Conservation (phyloP, 192 early-diverging fungal genomes). For the Podila epicladia region DNA sequence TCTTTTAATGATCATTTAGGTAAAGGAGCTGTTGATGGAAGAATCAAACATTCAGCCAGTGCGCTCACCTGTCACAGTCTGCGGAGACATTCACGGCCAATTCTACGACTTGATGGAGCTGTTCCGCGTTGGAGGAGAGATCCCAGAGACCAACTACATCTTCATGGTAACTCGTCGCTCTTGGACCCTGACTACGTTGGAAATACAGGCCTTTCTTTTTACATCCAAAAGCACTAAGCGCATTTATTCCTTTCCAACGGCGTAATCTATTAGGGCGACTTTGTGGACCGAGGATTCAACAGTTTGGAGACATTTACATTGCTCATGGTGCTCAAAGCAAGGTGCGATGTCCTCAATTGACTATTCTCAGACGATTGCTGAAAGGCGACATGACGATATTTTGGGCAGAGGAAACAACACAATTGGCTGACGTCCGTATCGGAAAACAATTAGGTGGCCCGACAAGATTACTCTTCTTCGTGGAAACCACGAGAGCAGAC, state of each 20-base stretch:
- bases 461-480: conserved; percentile 95
- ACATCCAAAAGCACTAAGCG: no score
- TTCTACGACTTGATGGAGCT: conserved; percentile 97
- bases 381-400: no score
- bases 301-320: conserved; percentile 96
- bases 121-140: conserved; percentile 95
- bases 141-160: conserved; percentile 94
- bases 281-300: conserved; percentile 98
- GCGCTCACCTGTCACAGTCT: conserved; percentile 94
- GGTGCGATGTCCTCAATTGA: conserved; percentile 49
- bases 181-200: neutral
- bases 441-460: conserved; percentile 75
- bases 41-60: conserved; percentile 99
- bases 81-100: conserved; percentile 99
- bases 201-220: neutral
- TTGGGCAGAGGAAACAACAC: no score
- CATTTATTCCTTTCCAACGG: no score
- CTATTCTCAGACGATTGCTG: no score
- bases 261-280: conserved; percentile 80
- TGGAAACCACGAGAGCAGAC: conserved; percentile 97
- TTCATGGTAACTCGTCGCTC: conserved; percentile 80
- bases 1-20: conserved; percentile 55
- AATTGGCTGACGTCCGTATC: no score
- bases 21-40: conserved; percentile 97
- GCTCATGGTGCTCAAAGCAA: conserved; percentile 93